Percentiles rank a stretch among this genome's conserved stretches.
Evolutionary conservation across 1,284 basidiomycete species (phyloP).

Genomic region (Cryptococcus amylolentus): DNA sequence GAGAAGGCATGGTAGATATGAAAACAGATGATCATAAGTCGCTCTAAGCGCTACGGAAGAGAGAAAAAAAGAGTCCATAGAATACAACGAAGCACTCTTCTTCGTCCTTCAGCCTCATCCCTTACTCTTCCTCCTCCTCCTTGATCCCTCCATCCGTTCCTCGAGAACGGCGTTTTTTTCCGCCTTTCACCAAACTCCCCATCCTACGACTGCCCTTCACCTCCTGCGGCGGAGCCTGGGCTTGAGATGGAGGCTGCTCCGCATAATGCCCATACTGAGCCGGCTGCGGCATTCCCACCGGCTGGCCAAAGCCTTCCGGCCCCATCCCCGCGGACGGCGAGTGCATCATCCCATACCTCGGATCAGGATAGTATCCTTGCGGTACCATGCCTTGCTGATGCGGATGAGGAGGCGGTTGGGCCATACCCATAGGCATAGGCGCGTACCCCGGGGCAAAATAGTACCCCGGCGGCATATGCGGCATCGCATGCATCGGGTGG

Average conservation of each 20-base stretch:
- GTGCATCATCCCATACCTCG: slow-evolving; percentile 1
- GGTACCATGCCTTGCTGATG: neutral
- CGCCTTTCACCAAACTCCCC: slow-evolving; percentile 4
- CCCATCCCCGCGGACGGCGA: too few species aligned
- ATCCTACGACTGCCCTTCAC: neutral
- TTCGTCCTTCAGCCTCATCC: too few species aligned
- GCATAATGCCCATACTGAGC: too few species aligned
- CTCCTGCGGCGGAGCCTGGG: neutral
- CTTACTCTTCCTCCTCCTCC: slow-evolving; percentile 4
- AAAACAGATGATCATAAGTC: neutral
- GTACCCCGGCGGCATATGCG: neutral
- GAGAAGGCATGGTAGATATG: neutral
- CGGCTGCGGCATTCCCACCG: neutral
- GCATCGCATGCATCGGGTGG: too few species aligned
- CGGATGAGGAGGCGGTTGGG: neutral
- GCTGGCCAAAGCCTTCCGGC: too few species aligned
- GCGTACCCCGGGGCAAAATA: neutral
- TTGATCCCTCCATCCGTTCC: slow-evolving; percentile 6
- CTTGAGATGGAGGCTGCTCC: neutral
- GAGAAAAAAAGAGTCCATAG: too few species aligned
- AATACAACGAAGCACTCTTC: too few species aligned
- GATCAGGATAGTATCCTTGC: slow-evolving; percentile 5
- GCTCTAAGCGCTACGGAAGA: too few species aligned
- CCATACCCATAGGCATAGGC: neutral
- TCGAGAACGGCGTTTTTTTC: slow-evolving; percentile 6